Percentiles rank a stretch among this genome's conserved stretches.
Conservation (phyloP, 495 filamentous ascomycete genomes). For the Talaromyces stipitatus region DNA sequence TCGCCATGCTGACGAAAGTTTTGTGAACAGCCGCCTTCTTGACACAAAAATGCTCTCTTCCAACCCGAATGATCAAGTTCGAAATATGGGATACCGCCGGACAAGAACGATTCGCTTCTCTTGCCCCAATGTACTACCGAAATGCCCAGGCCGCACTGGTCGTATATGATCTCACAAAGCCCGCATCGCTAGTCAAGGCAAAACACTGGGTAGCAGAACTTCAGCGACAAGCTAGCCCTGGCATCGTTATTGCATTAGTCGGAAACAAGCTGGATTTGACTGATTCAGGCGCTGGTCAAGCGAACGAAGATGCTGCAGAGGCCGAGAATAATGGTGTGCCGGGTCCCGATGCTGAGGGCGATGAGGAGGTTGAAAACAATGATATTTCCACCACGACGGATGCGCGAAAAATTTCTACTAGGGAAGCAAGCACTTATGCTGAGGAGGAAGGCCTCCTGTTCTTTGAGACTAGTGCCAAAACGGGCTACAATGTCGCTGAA, state of each 20-base stretch:
- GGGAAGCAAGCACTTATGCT: slow-evolving; percentile 87
- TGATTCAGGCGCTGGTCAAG: slow-evolving; percentile 37
- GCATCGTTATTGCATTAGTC: slow-evolving; percentile 95
- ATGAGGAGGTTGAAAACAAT: slow-evolving; percentile 39
- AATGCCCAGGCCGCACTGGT: slow-evolving; percentile 98
- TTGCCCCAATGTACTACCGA: slow-evolving; percentile 99
- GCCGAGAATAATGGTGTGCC: slow-evolving; percentile 15
- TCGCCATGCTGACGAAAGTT: background rate
- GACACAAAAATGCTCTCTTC: slow-evolving; percentile 96
- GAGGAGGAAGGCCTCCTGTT: slow-evolving; percentile 91
- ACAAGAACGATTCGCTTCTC: slow-evolving; percentile 93
- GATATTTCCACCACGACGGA: slow-evolving; percentile 64
- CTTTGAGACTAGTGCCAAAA: slow-evolving; percentile 97
- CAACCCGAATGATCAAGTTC: slow-evolving; percentile 95
- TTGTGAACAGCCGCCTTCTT: slow-evolving; percentile 76
- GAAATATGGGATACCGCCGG: slow-evolving; percentile 99
- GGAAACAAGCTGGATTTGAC: slow-evolving; percentile 96
- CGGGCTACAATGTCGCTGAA: slow-evolving; percentile 83
- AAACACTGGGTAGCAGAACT: slow-evolving; percentile 99
- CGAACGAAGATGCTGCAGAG: slow-evolving; percentile 18
- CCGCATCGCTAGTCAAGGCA: slow-evolving; percentile 88
- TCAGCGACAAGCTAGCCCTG: slow-evolving; percentile 93
- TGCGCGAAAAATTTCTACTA: slow-evolving; percentile 76
- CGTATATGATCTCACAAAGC: slow-evolving; percentile 97
- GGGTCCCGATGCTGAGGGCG: slow-evolving; percentile 20